A percentile compares a stretch with the other conserved stretches of the same genome.
phyloP scores from a whole-genome alignment of 2,329 filamentous ascomycete genomes.

The Didymella exigua region DNA sequence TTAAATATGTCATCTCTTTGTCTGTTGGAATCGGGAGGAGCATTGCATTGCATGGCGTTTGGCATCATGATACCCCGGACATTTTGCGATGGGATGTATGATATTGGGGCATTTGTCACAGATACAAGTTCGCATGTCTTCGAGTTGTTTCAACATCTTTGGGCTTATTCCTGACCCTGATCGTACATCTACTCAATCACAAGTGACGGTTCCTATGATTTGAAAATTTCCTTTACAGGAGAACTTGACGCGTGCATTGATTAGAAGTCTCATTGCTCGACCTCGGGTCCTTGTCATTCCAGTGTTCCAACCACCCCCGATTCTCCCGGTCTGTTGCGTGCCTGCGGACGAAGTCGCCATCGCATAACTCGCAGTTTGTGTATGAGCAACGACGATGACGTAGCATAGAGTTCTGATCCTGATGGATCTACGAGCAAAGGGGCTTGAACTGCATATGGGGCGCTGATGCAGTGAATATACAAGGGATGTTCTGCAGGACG shows the following conservation, averaged over 20 bases:
- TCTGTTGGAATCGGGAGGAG: background rate
- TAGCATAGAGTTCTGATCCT: background rate
- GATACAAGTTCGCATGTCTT: background rate
- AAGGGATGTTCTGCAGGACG: background rate
- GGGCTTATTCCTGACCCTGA: no score
- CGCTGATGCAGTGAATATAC: background rate
- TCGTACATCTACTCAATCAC: no score
- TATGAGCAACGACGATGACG: constrained; percentile 1
- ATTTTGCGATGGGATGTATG: constrained; percentile 2
- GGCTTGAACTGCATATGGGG: background rate
- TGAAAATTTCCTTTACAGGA: no score
- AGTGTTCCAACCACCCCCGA: no score
- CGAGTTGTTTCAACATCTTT: background rate
- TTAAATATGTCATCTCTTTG: background rate
- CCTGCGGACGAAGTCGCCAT: no score
- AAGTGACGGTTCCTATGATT: no score
- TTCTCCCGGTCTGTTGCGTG: no score
- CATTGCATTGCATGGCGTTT: constrained; percentile 22
- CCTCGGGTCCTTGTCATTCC: no score
- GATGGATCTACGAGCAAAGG: constrained; percentile 11
- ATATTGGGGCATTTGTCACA: background rate
- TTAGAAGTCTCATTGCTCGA: no score
- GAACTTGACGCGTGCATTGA: no score
- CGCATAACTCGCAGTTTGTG: no score
- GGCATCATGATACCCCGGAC: constrained; percentile 21